A percentile compares a stretch with the other conserved stretches of the same genome.
phyloP scores from a whole-genome alignment of 2,329 filamentous ascomycete species.

The Sordariomycetes sp. region DNA sequence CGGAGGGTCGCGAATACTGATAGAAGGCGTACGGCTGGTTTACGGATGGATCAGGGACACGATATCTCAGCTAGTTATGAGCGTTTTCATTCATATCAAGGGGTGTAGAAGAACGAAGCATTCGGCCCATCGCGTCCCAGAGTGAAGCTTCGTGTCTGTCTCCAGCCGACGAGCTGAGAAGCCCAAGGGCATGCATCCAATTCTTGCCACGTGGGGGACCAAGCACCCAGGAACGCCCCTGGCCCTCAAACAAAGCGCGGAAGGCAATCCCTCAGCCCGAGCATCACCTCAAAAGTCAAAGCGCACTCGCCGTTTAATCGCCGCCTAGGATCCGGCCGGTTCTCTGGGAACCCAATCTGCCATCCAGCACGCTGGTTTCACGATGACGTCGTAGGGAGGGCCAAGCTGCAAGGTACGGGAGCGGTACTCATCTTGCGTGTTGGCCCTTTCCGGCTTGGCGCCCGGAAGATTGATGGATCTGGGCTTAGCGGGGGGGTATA shows the following conservation, averaged over 20 bases:
- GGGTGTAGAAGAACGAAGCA: not conserved
- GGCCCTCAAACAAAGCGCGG: no score
- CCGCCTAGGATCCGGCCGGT: not conserved
- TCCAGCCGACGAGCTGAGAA: not conserved
- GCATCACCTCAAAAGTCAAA: not conserved
- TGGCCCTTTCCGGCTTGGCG: no score
- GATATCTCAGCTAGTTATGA: not conserved
- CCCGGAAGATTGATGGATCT: no score
- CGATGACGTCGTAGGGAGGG: not conserved
- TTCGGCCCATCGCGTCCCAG: not conserved
- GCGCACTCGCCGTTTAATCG: not conserved
- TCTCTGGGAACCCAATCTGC: not conserved
- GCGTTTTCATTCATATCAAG: not conserved
- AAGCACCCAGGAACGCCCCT: no score
- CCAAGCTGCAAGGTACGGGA: not conserved
- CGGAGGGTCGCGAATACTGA: not conserved
- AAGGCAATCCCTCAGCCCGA: no score
- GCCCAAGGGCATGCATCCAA: no score
- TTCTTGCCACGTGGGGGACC: no score
- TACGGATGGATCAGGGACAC: not conserved
- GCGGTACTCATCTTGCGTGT: not conserved
- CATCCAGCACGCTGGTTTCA: not conserved
- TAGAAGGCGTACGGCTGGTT: not conserved
- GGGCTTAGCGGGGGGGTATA: no score
- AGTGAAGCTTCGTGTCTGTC: not conserved